Evolutionary conservation across 1,139 yeast genomes (phyloP), one percentile per base, ranked within the genome.

Genomic region (Meyerozyma guilliermondii): DNA sequence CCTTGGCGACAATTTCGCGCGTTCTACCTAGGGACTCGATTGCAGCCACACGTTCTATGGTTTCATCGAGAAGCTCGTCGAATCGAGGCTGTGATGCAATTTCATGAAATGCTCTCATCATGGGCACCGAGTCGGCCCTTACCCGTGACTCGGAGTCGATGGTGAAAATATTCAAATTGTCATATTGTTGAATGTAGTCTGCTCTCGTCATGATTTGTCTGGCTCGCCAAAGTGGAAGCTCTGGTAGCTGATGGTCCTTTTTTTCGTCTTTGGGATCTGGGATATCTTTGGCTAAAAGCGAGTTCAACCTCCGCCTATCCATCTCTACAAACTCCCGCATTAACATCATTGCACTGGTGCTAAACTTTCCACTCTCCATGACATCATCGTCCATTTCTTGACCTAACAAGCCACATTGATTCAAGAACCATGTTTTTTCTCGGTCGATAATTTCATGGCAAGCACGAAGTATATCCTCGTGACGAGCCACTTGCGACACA

Each of bases 91-190:
- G 81, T 2, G 79, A 65, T 0, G 84, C 85, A 42, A 87, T 83
- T 54, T 87, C 95, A 46, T 84, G 80, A 58, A 87, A 87, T 2
- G 92, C 95, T 52, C 91, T 75, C 95, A 87, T 85, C 95, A 87
- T 86, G 1, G 94, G 91, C 1, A 85, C 84, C 3, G 87, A 80
- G 58, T 87, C 95, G 0, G 95, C 92, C 34, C 85, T 66, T 3
- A 87, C 95, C 45, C 82, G 71, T 0, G 89, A 81, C 46, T 76
- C 76, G 0, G 88, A 79, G 60, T 87, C 94, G 43, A 87, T 78
- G 1, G 95, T 84, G 59, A 87, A 87, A 20, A 87, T 78, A 59
- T 87, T 87, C 49, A 86, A 63, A 52, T 83, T 80, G 57, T 87
- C 95, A 56, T 83, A 85, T 22, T 59, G 67, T 54, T 85, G 88